These are phyloP conservation scores for Pleurotus djamor DNA, from an alignment of 768 basidiomycete species.

Conservation along the genomic window DNA sequence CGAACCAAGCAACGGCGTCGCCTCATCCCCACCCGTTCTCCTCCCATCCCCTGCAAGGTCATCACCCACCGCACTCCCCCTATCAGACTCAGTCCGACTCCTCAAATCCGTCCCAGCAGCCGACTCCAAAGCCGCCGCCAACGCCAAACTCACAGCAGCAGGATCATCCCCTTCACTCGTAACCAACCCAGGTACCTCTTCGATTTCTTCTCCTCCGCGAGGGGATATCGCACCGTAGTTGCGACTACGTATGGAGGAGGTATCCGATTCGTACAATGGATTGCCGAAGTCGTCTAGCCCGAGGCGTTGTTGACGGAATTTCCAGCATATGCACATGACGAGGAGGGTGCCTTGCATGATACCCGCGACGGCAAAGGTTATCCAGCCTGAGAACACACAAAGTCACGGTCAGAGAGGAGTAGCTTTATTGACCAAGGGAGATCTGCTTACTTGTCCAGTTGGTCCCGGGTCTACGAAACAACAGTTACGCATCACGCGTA, in stretches of 20 bases:
- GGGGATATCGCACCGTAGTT: neutral
- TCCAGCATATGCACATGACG: conserved; percentile 86
- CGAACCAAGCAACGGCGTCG: conserved; percentile 17
- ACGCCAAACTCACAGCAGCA: conserved; percentile 15
- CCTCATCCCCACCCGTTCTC: conserved; percentile 10
- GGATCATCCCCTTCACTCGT: conserved; percentile 20
- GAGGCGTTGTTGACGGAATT: conserved; percentile 67
- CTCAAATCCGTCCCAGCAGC: conserved; percentile 21
- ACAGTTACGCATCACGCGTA: too few species aligned
- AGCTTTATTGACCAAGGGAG: neutral
- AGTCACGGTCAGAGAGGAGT: neutral
- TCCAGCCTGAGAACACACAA: conserved; percentile 54
- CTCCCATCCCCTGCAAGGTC: neutral
- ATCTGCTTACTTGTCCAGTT: conserved; percentile 74
- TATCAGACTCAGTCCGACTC: neutral
- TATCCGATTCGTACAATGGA: conserved; percentile 20
- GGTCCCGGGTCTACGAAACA: conserved; percentile 57
- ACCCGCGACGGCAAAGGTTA: conserved; percentile 78
- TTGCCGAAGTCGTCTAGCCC: conserved; percentile 90
- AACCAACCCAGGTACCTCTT: conserved; percentile 20
- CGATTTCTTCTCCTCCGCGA: neutral
- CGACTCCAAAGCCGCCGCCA: conserved; percentile 18
- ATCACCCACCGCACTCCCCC: neutral
- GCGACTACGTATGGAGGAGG: too few species aligned
- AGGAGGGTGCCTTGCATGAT: conserved; percentile 82